Base-by-base conservation (phyloP, 179 eudicot species). In the Silene vulgaris region DNA sequence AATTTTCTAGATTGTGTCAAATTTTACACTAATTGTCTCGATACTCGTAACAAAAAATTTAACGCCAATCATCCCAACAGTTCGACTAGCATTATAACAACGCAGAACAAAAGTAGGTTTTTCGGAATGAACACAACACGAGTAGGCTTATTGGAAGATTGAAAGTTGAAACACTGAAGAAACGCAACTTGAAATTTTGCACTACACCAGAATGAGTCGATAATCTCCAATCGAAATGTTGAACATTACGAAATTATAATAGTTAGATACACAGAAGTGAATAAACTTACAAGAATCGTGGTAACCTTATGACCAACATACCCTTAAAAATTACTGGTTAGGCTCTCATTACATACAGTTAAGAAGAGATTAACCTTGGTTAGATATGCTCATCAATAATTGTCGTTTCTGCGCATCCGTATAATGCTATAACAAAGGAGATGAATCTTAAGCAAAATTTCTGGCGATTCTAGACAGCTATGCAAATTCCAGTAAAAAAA, bases 341-440 rank as follows among this genome's bases (percentile, higher is more conserved):
- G 20, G 48, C 56, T 52, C 71, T 66, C 48, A 40, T 60, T 14
- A 37, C 56, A n/a, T 61, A 43, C 60, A 62, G 75, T 23, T 59
- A 40, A 65, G 70, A 43, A 13, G 35, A 43, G 54, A 29, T 26
- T 17, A 28, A 75, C 60, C 72, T 68, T 48, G 74, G 56, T 52
- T 26, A 66, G 14, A 63, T 74, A 74, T 56, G 35, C 26, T 20
- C 64, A 21, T 35, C 40, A 35, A 45, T 14, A 29, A 26, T 28
- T 30, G 69, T 75, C 52, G 30, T 56, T 28, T 66, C 77, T 74
- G 68, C 76, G 74, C 71, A 63, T 63, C 75, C 68, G 64, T 78
- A 32, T 59, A 74, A 23, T 37, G 61, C 30, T 9, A 26, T 67
- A 60, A 74, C 57, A 68, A 64, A 17, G 59, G 56, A 57, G 76